Base-by-base conservation (phyloP, 768 basidiomycete species). In the Lentinula sp. region DNA sequence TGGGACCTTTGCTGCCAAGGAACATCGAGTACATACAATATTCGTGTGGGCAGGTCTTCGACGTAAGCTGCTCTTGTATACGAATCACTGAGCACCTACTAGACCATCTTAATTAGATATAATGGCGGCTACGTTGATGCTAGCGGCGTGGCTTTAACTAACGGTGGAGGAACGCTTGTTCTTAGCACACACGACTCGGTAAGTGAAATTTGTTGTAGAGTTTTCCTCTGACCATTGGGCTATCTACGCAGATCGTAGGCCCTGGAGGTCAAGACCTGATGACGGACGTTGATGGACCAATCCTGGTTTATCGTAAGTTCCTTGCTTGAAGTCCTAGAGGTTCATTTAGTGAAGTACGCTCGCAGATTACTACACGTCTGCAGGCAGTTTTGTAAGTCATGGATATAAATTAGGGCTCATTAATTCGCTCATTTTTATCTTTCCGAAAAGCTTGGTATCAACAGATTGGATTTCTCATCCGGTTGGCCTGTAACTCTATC, bases 1-100 rank as follows among this genome's bases (percentile, higher is more conserved):
- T 84, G 82, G 83, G 83, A 84, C 63, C 70, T 70, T 2, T 84
- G 82, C 70, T 84, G 83, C 68, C 50, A 67, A 23, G 83, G 82
- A 4, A 76, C 75, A 15, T 72, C 70, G 9, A 82, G 81, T 69
- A 85, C 83, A 0, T 85, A 85, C 65, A 86, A 84, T 62, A 86
- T 84, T 59, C 77, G 82, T 8, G 83, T 86, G 34, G 82, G 81
- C 21, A 74, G 84, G 34, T 77, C 81, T 5, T 66, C 73, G 4
- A 75, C 70, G 80, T 80, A 54, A 40, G 75, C 67, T 4, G 11
- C 40, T 55, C 51, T n/a, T 7, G 16, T 13, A 7, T 18, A 40
- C n/a, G 6, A 39, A 52, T 2, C n/a, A 11, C 16, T 23, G 16
- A n/a, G 13, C 13, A 32, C 23, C 18, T 0, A 1, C 52, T 31